A percentile compares a stretch with the other conserved stretches of the same genome.
Evolutionary conservation across 2,329 filamentous ascomycete genomes (phyloP).

Genomic region (Epichloe gansuensis): DNA sequence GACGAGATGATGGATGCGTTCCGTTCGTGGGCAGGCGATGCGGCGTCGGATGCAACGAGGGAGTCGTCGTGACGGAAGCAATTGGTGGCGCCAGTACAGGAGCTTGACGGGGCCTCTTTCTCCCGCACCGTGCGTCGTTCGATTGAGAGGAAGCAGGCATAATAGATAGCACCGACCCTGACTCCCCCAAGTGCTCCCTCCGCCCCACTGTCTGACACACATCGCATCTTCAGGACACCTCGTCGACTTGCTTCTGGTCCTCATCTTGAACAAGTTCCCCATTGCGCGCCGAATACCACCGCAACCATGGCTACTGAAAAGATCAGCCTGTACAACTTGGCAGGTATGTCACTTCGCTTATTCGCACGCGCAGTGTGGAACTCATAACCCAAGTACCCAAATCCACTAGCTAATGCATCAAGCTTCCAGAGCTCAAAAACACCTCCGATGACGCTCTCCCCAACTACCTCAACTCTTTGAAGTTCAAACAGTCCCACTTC

Average conservation of each 20-base stretch:
- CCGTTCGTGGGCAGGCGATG: slow-evolving; percentile 1
- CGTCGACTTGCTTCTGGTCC: background rate
- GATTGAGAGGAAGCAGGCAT: no score
- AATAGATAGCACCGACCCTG: no score
- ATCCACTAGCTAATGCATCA: background rate
- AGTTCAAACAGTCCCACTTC: slow-evolving; percentile 68
- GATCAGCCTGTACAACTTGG: slow-evolving; percentile 54
- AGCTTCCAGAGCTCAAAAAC: slow-evolving; percentile 72
- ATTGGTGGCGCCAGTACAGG: background rate
- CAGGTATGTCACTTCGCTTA: slow-evolving; percentile 32
- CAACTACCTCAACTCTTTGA: slow-evolving; percentile 82
- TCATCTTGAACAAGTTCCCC: background rate
- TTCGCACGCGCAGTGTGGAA: background rate
- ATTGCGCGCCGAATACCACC: background rate
- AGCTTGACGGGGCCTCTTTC: slow-evolving; percentile 1
- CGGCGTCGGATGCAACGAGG: background rate
- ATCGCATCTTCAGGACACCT: slow-evolving; percentile 1
- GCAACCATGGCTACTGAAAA: slow-evolving; percentile 33
- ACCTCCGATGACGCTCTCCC: slow-evolving; percentile 89
- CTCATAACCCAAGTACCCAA: background rate
- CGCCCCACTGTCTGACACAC: background rate
- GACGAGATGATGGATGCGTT: background rate
- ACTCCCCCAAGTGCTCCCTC: no score
- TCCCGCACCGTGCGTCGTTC: background rate
- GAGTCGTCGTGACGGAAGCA: background rate